Evolutionary conservation across 352 stramenopile genomes (phyloP).

Genomic region (Elongisporangium anandrum): DNA sequence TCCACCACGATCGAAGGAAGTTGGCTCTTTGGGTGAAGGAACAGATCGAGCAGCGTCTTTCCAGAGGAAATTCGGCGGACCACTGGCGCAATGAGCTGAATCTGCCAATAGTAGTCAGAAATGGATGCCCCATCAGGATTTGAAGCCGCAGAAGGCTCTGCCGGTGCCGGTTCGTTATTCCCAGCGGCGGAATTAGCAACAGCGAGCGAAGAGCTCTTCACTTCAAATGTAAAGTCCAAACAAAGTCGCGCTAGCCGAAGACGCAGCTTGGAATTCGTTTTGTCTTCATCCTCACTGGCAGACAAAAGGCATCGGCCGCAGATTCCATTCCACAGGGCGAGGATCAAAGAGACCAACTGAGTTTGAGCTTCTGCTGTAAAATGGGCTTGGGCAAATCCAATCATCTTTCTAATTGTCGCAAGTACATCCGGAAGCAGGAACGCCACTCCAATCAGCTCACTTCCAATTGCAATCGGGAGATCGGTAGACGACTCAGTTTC

Average conservation of each 20-base stretch:
- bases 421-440: conserved; percentile 48
- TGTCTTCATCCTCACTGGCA: conserved; percentile 2
- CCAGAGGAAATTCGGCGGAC: conserved; percentile 11
- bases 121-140: neutral
- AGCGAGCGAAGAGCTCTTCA: too few species aligned
- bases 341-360: conserved; percentile 9
- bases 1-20: conserved; percentile 14
- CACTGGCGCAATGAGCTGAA: conserved; percentile 35
- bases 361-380: conserved; percentile 2
- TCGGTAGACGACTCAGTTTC: conserved; percentile 1
- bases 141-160: conserved; percentile 11
- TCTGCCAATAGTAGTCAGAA: conserved; percentile 41
- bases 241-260: conserved; percentile 38
- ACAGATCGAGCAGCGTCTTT: conserved; percentile 20
- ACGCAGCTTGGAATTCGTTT: conserved; percentile 21
- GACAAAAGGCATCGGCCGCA: conserved; percentile 28
- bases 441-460: conserved; percentile 36
- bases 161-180: conserved; percentile 5
- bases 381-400: conserved; percentile 13
- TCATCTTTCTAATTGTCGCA: conserved; percentile 24
- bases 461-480: conserved; percentile 13
- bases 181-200: conserved; percentile 8
- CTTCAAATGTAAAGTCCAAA: conserved; percentile 54
- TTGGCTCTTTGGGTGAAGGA: conserved; percentile 52
- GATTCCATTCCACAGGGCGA: conserved; percentile 35